A percentile compares a stretch with the other conserved stretches of the same genome.
Conservation (phyloP, 495 filamentous ascomycete species). For the Lasiosphaeria miniovina region DNA sequence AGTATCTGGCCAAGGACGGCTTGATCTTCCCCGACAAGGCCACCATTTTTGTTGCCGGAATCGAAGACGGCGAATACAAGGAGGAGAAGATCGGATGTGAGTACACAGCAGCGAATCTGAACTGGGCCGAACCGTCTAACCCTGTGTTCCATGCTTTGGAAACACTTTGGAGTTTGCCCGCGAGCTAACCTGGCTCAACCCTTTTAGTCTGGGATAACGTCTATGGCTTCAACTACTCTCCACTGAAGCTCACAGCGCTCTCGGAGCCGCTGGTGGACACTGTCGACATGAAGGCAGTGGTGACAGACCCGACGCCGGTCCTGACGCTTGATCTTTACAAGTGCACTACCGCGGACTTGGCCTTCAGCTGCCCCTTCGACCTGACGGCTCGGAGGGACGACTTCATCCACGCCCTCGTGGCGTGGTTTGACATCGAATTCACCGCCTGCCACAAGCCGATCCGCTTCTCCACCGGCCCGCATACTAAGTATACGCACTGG, state of each 20-base stretch:
- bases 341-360: slow-evolving; percentile 60
- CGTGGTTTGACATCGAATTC: slow-evolving; percentile 99
- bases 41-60: slow-evolving; percentile 79
- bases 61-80: slow-evolving; percentile 82
- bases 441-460: slow-evolving; percentile 88
- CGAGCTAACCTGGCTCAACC: slow-evolving; percentile 18
- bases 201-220: slow-evolving; percentile 73
- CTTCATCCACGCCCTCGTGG: slow-evolving; percentile 91
- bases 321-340: slow-evolving; percentile 72
- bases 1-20: slow-evolving; percentile 70
- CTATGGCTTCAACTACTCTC: slow-evolving; percentile 74
- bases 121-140: background rate
- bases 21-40: slow-evolving; percentile 91
- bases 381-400: slow-evolving; percentile 75
- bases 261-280: slow-evolving; percentile 71
- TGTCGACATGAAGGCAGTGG: slow-evolving; percentile 69
- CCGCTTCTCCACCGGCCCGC: slow-evolving; percentile 80
- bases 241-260: slow-evolving; percentile 66
- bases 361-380: slow-evolving; percentile 62
- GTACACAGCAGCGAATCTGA: slow-evolving; percentile 13
- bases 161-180: background rate
- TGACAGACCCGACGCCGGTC: slow-evolving; percentile 67
- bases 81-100: slow-evolving; percentile 66
- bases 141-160: background rate
- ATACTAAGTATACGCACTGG: slow-evolving; percentile 92